Evolutionary conservation across 257 asterid species (phyloP).

Genomic region (Jaltomata sinuosa): DNA sequence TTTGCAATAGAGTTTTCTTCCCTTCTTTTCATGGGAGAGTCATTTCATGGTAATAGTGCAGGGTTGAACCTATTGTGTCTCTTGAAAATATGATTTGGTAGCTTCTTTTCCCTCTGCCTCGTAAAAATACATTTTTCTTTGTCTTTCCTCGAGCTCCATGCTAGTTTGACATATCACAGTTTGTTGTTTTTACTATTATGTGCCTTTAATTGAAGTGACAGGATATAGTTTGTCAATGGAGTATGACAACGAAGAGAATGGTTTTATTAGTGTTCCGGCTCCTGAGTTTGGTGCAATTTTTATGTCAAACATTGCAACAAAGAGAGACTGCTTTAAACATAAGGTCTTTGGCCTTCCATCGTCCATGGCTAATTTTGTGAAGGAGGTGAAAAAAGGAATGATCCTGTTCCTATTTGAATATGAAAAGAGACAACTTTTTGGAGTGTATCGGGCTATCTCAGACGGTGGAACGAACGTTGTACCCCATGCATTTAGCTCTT

Average conservation of each 20-base stretch:
- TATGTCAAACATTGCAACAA: slow-evolving; percentile 47
- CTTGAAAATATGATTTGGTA: neutral
- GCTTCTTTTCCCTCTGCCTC: neutral
- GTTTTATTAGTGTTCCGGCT: slow-evolving; percentile 30
- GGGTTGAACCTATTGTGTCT: neutral
- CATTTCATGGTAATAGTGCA: neutral
- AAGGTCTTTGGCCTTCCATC: slow-evolving; percentile 56
- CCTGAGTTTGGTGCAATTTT: slow-evolving; percentile 89
- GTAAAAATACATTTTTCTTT: neutral
- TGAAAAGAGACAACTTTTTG: slow-evolving; percentile 58
- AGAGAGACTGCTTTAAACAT: slow-evolving; percentile 44
- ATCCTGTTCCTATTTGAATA: slow-evolving; percentile 67
- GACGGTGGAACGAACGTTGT: slow-evolving; percentile 62
- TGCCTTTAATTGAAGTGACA: slow-evolving; percentile 1
- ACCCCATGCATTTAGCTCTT: slow-evolving; percentile 41
- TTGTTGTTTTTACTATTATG: slow-evolving; percentile 1
- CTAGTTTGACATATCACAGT: neutral
- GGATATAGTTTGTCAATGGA: slow-evolving; percentile 33
- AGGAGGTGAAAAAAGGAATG: slow-evolving; percentile 63
- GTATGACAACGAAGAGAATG: slow-evolving; percentile 22
- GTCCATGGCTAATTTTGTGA: slow-evolving; percentile 43
- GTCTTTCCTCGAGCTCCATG: neutral
- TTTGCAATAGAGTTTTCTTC: neutral
- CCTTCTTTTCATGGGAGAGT: neutral
- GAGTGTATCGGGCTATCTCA: slow-evolving; percentile 67